A percentile compares a stretch with the other conserved stretches of the same genome.
phyloP scores from a whole-genome alignment of 768 basidiomycete species.

The Serendipita sp. region DNA sequence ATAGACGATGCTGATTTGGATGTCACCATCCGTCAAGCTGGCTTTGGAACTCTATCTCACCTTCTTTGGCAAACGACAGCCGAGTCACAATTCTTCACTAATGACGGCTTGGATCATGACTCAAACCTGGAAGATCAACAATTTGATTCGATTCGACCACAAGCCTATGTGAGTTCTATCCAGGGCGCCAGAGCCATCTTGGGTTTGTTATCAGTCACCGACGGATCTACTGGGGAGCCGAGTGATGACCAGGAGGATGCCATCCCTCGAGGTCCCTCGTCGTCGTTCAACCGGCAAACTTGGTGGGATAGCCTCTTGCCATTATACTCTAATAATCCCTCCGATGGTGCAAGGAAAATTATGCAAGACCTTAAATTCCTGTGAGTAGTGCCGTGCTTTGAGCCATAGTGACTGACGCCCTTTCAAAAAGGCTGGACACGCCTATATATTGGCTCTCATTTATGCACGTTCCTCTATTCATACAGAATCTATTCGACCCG shows the following conservation, averaged over 20 bases:
- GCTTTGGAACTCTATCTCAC: background rate
- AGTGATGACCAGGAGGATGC: background rate
- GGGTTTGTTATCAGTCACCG: background rate
- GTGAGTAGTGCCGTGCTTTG: constrained; percentile 23
- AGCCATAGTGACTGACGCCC: constrained; percentile 9
- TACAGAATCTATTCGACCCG: constrained; percentile 35
- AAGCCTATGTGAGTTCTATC: background rate
- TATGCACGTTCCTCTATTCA: constrained; percentile 40
- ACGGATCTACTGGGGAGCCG: background rate
- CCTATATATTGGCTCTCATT: constrained; percentile 56
- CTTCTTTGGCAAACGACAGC: background rate
- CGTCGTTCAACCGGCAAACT: constrained; percentile 23
- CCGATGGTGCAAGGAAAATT: constrained; percentile 26
- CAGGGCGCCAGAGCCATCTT: background rate
- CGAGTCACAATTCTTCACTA: too few species aligned
- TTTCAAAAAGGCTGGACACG: constrained; percentile 37
- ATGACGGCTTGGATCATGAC: too few species aligned
- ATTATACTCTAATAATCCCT: constrained; percentile 26
- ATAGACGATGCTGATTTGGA: background rate
- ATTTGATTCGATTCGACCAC: too few species aligned
- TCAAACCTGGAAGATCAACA: too few species aligned
- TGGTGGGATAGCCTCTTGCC: constrained; percentile 38
- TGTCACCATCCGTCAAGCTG: background rate
- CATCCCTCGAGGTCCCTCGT: constrained; percentile 16
- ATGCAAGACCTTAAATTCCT: constrained; percentile 34